Evolutionary conservation across 306 rosid species (phyloP), one percentile per base, ranked within the genome.

Genomic region (Quercus alba): DNA sequence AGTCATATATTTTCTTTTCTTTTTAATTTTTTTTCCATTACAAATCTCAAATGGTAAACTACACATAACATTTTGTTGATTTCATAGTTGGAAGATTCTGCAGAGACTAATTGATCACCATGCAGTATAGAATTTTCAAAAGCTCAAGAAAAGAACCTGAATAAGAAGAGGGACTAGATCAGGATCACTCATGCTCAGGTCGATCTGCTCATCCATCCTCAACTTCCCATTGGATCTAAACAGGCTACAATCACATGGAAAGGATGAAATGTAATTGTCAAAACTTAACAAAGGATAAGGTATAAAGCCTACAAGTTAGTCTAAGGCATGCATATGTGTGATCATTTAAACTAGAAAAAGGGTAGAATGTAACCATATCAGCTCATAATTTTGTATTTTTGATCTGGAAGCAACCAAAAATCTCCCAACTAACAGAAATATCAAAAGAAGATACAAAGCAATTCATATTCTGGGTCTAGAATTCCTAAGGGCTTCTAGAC

Each of bases 171-270:
- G 98, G 86, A 93, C 94, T 74, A 95, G 86, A 89, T 95, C 99
- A 54, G 89, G 91, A 85, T 93, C 99, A 85, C 98, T 93, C 99
- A 95, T 95, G 87, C 98, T 88, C 52, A 95, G 94, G 83, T 78
- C 86, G 25, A 93, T 80, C 78, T 91, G 87, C 83, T 95, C 96
- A 49, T 93, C 99, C 98, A 93, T 93, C 83, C 80, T 91, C 83
- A 95, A 83, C 89, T 89, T 95, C 76, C 96, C 90, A 74, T 93
- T 93, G 74, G 84, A 91, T 81, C 91, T 89, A 87, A 95, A 95
- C 86, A 95, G 89, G 94, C 98, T 95, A 75, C 87, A 85, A 78
- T 70, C 28, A 23, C 44, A 87, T 46, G 70, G 68, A 76, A 80
- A 54, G 77, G 28, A 67, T 67, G 72, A 67, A 2, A 18, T 35